These are phyloP conservation scores for Clonostachys rosea DNA, from an alignment of 2,329 filamentous ascomycete genomes.

Conservation along the genomic window DNA sequence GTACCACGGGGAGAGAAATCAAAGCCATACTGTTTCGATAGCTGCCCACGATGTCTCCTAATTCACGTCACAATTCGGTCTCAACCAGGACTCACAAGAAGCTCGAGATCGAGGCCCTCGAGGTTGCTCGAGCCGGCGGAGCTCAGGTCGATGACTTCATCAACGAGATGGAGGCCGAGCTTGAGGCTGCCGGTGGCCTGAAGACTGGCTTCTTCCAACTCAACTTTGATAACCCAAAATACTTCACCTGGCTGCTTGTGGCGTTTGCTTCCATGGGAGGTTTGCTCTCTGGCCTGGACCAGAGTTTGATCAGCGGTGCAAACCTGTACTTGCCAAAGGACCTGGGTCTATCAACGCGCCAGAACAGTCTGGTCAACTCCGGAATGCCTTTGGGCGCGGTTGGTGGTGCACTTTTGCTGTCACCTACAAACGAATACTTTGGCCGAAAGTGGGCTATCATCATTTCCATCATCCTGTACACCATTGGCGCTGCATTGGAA, in stretches of 20 bases:
- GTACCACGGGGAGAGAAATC: too few relatives aligned
- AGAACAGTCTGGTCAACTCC: constrained; percentile 64
- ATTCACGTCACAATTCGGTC: too few relatives aligned
- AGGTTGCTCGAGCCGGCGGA: too few relatives aligned
- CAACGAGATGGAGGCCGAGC: too few relatives aligned
- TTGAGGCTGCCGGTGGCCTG: too few relatives aligned
- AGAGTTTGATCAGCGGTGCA: background rate
- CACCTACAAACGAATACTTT: constrained; percentile 62
- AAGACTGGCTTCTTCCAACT: too few relatives aligned
- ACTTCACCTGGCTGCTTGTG: background rate
- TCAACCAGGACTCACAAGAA: too few relatives aligned
- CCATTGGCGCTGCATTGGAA: constrained; percentile 62
- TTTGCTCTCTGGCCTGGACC: background rate
- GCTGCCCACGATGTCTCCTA: too few relatives aligned
- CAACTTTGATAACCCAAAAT: background rate
- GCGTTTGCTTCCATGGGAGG: background rate
- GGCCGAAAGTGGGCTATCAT: constrained; percentile 67
- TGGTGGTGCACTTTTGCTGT: constrained; percentile 62
- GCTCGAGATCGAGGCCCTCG: too few relatives aligned
- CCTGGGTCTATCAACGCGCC: constrained; percentile 45
- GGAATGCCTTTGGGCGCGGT: constrained; percentile 71
- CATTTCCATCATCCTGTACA: constrained; percentile 65
- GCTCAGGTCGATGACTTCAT: too few relatives aligned
- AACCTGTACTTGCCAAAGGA: constrained; percentile 58
- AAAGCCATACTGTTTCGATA: too few relatives aligned